These are phyloP conservation scores for Yamadazyma kanchanaburiensis DNA, from an alignment of 1,139 yeast species.

Conservation along the genomic window DNA sequence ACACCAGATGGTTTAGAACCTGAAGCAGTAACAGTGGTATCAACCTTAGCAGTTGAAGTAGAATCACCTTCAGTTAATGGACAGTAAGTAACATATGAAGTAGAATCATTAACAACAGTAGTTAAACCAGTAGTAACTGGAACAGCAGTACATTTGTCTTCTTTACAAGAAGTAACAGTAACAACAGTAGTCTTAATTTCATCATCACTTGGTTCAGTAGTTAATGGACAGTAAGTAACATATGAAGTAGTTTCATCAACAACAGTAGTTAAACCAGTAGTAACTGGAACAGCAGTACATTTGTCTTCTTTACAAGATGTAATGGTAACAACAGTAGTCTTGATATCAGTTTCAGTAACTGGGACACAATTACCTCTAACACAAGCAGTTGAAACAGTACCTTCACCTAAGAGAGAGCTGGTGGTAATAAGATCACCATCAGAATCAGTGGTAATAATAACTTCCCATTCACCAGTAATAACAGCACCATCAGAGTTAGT, in stretches of 20 bases:
- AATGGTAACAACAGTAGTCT: not conserved
- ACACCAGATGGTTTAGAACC: conserved; percentile 1
- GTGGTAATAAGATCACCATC: conserved; percentile 8
- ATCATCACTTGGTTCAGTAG: conserved; percentile 7
- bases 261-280: conserved; percentile 20
- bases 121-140: conserved; percentile 15
- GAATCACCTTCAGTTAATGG: conserved; percentile 9
- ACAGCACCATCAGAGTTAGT: conserved; percentile 7
- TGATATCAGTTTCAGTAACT: too few species aligned
- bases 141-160: not conserved
- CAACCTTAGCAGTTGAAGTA: conserved; percentile 4
- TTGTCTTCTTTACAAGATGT: too few species aligned
- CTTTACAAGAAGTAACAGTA: too few species aligned
- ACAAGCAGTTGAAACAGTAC: conserved; percentile 7
- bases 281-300: not conserved
- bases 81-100: conserved; percentile 16
- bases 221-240: conserved; percentile 17
- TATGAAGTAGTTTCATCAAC: conserved; percentile 18
- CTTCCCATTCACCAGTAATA: conserved; percentile 8
- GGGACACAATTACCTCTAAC: conserved; percentile 4
- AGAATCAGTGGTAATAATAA: too few species aligned
- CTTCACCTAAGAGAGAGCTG: conserved; percentile 7
- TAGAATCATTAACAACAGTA: conserved; percentile 20
- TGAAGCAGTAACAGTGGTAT: conserved; percentile 3
- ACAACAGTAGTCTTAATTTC: conserved; percentile 18